Evolutionary conservation across 2,329 filamentous ascomycete genomes (phyloP), one percentile per base, ranked within the genome.

Genomic region (Biscogniauxia mediterranea): DNA sequence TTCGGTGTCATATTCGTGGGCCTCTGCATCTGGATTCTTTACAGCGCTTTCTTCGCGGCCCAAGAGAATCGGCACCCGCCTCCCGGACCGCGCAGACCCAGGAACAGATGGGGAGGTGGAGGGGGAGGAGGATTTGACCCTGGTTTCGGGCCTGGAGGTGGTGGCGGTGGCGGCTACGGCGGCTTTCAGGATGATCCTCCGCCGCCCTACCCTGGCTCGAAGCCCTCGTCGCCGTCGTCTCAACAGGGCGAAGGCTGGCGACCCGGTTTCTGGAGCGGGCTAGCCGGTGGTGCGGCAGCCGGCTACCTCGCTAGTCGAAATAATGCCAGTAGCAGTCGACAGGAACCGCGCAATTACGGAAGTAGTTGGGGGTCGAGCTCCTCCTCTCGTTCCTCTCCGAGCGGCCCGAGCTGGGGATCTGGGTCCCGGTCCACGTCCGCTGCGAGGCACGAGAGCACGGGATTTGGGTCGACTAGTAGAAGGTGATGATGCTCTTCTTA

Each of bases 181-280:
- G 61, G 73, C 9, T 64, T 66, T 49, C 69, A 70, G 54, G 72
- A 77, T 59, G 79, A 85, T 54, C 80, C 84, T 23, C 84, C 85
- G 28, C 84, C 85, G 49, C 84, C 85, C 5, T 82, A 84, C 78
- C 77, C 76, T 1, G 77, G 76, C 8, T 73, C 74, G 1, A 81
- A 82, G 58, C 74, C 74, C 6, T 68, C 64, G 52, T 71, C 70
- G 11, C 72, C 72, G 28, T 61, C 67, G 19, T 58, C 64, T n/a
- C 65, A 62, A 8, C 7, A 13, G 53, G 59, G 53, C 55, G 75
- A 84, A 63, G 80, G 80, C 1, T 92, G 89, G 89, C 81, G 82
- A 55, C 89, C 90, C 5, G 90, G 90, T 1, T 92, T 93, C 76
- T 93, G 89, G 89, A 84, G 80, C 19, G 90, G 89, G 20, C 76